Evolutionary conservation across 2,329 filamentous ascomycete species (phyloP).

Genomic region (Phialocephala subalpina): DNA sequence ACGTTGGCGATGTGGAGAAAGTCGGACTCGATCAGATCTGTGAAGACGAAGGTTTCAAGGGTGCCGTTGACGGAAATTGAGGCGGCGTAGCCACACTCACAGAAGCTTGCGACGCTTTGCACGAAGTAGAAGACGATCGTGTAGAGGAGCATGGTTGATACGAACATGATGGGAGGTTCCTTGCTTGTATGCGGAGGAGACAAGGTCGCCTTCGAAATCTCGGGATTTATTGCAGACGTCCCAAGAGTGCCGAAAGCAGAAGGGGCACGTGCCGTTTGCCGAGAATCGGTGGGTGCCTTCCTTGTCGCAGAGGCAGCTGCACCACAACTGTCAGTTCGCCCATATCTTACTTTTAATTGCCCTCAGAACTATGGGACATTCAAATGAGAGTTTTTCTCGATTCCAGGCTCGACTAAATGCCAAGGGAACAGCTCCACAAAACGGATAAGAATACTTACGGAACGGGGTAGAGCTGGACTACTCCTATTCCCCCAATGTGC

Average conservation of each 20-base stretch:
- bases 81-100: constrained; percentile 77
- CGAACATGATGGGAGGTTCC: constrained; percentile 5
- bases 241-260: not conserved
- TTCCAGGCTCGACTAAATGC: not conserved
- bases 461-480: not conserved
- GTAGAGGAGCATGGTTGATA: not conserved
- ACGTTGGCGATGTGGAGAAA: constrained; percentile 65
- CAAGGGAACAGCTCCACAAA: not conserved
- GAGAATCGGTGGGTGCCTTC: no score
- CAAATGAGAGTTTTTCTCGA: no score
- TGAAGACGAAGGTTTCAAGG: constrained; percentile 62
- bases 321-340: no score
- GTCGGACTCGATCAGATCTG: constrained; percentile 75
- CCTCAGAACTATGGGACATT: no score
- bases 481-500: not conserved
- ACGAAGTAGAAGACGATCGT: not conserved
- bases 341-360: no score
- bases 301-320: no score
- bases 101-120: constrained; percentile 52
- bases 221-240: not conserved
- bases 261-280: not conserved
- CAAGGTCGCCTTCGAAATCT: no score
- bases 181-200: not conserved
- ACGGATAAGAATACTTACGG: not conserved
- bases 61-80: constrained; percentile 47